phyloP scores from a whole-genome alignment of 177 flowering plant genomes.

The Vitis hybrid region DNA sequence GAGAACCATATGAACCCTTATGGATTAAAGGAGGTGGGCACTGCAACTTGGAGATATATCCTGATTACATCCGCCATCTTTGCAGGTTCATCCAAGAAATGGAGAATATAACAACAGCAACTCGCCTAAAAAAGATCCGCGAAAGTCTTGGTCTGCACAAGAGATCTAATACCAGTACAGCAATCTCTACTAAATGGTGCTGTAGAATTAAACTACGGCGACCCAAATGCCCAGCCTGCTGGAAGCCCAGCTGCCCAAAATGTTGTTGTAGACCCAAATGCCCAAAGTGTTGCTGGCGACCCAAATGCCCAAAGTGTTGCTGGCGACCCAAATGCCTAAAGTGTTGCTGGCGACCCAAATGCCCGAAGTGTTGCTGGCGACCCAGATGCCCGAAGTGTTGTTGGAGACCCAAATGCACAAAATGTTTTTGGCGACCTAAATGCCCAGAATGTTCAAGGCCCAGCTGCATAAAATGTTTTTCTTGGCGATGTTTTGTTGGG shows the following conservation, averaged over 20 bases:
- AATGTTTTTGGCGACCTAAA: slow-evolving; percentile 22
- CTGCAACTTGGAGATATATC: slow-evolving; percentile 96
- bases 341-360: slow-evolving; percentile 21
- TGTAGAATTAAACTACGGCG: slow-evolving; percentile 33
- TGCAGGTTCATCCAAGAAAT: slow-evolving; percentile 73
- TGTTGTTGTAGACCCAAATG: slow-evolving; percentile 21
- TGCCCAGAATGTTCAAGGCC: slow-evolving; percentile 12
- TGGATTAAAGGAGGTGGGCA: slow-evolving; percentile 99
- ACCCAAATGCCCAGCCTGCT: slow-evolving; percentile 33
- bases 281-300: slow-evolving; percentile 16
- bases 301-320: slow-evolving; percentile 22
- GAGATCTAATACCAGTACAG: slow-evolving; percentile 18
- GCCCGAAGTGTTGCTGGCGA: slow-evolving; percentile 19
- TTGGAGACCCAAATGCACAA: slow-evolving; percentile 16
- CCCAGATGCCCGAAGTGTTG: slow-evolving; percentile 27
- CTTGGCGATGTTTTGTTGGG: slow-evolving; percentile 25
- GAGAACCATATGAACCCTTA: slow-evolving; percentile 90
- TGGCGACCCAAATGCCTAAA: slow-evolving; percentile 9
- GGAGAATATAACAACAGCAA: slow-evolving; percentile 77
- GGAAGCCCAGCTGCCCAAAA: slow-evolving; percentile 18
- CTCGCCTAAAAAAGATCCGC: slow-evolving; percentile 65
- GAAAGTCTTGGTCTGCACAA: slow-evolving; percentile 31
- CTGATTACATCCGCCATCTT: slow-evolving; percentile 92
- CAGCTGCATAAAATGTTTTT: slow-evolving; percentile 28
- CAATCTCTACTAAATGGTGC: slow-evolving; percentile 23